Percentiles rank a stretch among this genome's conserved stretches.
Conservation (phyloP, 768 basidiomycete genomes). For the Chlorophyllum brunneum region DNA sequence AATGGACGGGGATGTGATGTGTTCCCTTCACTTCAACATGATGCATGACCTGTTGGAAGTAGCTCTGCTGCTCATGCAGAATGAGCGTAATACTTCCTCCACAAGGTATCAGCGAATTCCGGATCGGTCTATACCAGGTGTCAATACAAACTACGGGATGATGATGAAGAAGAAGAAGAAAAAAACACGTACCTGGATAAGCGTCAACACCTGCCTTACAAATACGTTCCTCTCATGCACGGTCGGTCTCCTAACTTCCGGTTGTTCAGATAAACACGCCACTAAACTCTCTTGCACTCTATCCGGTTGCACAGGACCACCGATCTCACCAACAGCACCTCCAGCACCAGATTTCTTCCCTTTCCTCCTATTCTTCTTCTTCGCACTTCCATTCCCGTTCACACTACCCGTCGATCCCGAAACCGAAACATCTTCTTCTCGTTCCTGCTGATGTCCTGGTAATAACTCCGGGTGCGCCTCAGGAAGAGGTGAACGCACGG, state of each 20-base stretch:
- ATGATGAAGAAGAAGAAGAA: neutral
- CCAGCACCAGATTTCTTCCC: slow-evolving; percentile 23
- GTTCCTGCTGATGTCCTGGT: neutral
- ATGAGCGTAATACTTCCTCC: slow-evolving; percentile 3
- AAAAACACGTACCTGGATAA: slow-evolving; percentile 51
- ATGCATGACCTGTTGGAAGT: too few relatives aligned
- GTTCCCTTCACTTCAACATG: too few relatives aligned
- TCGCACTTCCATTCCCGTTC: slow-evolving; percentile 15
- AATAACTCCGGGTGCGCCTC: neutral
- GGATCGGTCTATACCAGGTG: slow-evolving; percentile 54
- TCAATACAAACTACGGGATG: neutral
- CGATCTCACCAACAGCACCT: slow-evolving; percentile 9
- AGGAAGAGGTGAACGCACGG: slow-evolving; percentile 18
- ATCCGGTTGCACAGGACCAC: slow-evolving; percentile 15
- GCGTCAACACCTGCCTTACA: slow-evolving; percentile 52
- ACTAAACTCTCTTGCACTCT: slow-evolving; percentile 9
- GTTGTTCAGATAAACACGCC: slow-evolving; percentile 8
- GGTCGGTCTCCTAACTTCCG: slow-evolving; percentile 18
- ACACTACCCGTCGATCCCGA: slow-evolving; percentile 19
- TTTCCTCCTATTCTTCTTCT: slow-evolving; percentile 19
- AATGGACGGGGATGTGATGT: too few relatives aligned
- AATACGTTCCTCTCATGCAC: slow-evolving; percentile 51
- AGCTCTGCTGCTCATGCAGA: too few relatives aligned
- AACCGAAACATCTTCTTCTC: neutral
- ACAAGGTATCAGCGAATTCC: slow-evolving; percentile 50